Conservation (phyloP, 208 protist species). For the Leishmania arabica region DNA sequence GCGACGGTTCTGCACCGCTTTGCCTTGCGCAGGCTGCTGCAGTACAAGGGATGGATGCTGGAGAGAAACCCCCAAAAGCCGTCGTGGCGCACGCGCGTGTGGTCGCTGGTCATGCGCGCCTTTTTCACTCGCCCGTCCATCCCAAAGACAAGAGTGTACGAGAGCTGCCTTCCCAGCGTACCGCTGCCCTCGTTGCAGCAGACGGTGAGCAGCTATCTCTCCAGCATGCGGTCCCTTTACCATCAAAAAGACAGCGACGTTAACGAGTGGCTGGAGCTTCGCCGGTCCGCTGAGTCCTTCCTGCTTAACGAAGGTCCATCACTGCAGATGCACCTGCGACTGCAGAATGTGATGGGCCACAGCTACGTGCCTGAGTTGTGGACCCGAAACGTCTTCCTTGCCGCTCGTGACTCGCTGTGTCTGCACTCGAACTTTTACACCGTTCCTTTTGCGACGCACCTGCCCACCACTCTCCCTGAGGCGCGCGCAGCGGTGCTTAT, state of each 20-base stretch:
- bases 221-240: slow-evolving; percentile 56
- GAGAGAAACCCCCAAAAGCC: slow-evolving; percentile 42
- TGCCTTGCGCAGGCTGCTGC: slow-evolving; percentile 63
- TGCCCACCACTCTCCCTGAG: slow-evolving; percentile 50
- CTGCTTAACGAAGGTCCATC: slow-evolving; percentile 64
- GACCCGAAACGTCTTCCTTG: slow-evolving; percentile 88
- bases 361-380: slow-evolving; percentile 92
- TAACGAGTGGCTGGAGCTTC: slow-evolving; percentile 50
- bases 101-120: slow-evolving; percentile 52
- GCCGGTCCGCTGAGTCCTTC: slow-evolving; percentile 61
- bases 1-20: slow-evolving; percentile 67
- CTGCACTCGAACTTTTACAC: slow-evolving; percentile 93
- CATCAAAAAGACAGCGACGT: slow-evolving; percentile 31
- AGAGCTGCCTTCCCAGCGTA: slow-evolving; percentile 70
- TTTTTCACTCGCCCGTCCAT: slow-evolving; percentile 55
- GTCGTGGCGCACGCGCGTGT: slow-evolving; percentile 54
- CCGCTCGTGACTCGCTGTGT: slow-evolving; percentile 68
- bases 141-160: slow-evolving; percentile 66
- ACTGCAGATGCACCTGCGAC: slow-evolving; percentile 72
- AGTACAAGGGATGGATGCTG: slow-evolving; percentile 74
- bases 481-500: slow-evolving; percentile 70
- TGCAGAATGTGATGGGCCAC: slow-evolving; percentile 62
- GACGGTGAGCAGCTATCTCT: slow-evolving; percentile 74
- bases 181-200: slow-evolving; percentile 71
- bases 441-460: slow-evolving; percentile 56